phyloP scores from a whole-genome alignment of 1,284 basidiomycete genomes.

The Earliella scabrosa region DNA sequence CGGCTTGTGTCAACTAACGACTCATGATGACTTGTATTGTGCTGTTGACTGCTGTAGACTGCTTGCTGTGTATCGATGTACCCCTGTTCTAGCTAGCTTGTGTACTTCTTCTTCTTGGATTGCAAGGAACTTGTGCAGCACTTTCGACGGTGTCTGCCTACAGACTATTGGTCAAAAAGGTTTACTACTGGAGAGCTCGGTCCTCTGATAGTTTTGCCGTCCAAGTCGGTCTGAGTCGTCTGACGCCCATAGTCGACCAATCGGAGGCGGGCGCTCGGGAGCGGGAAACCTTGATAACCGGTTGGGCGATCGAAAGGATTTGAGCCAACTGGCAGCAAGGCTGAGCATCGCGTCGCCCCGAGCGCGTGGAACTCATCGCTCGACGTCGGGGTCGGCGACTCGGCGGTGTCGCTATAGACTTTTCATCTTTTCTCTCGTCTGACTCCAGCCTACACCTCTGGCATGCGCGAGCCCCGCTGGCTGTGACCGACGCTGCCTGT shows the following conservation, averaged over 20 bases:
- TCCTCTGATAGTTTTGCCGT: no score
- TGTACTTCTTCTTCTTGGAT: neutral
- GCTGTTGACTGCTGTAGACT: conserved; percentile 1
- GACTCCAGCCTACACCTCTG: neutral
- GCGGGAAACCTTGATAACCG: neutral
- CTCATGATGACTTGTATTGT: neutral
- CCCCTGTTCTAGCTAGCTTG: neutral
- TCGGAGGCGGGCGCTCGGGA: conserved; percentile 1
- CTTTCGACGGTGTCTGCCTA: neutral
- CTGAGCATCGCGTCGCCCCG: neutral
- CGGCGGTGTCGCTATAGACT: neutral
- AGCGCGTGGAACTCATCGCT: conserved; percentile 3
- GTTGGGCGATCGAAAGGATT: no score
- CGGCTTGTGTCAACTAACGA: neutral
- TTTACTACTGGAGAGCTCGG: no score
- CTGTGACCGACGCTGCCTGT: neutral
- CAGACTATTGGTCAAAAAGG: no score
- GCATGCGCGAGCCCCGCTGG: neutral
- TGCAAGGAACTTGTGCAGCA: no score
- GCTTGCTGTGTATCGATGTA: neutral
- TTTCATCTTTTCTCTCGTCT: neutral
- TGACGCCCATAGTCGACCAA: no score
- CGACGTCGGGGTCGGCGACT: neutral
- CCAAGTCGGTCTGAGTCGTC: no score
- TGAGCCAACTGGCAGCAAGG: neutral